Conservation (phyloP, 2,329 filamentous ascomycete genomes). For the Endothia cerciana region DNA sequence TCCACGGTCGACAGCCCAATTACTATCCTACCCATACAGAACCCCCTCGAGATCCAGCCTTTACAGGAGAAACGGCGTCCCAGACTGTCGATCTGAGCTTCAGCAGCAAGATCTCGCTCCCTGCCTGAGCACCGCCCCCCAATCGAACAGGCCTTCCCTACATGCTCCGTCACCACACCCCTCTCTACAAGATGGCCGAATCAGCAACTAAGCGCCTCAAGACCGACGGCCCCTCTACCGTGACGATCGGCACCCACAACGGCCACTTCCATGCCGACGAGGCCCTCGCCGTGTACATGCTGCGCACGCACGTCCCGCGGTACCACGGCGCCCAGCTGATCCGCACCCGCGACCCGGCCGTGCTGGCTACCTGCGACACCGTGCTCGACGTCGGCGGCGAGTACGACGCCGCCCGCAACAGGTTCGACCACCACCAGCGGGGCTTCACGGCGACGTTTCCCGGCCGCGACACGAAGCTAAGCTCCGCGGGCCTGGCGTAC, state of each 20-base stretch:
- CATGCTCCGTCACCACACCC: slow-evolving; percentile 48
- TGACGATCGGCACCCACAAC: slow-evolving; percentile 90
- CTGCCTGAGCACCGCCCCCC: background rate
- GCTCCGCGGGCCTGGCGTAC: slow-evolving; percentile 91
- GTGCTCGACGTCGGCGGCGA: slow-evolving; percentile 98
- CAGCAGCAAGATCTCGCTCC: background rate
- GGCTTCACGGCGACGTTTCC: slow-evolving; percentile 87
- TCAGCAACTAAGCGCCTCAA: slow-evolving; percentile 82
- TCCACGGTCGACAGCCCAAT: background rate
- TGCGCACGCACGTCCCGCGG: slow-evolving; percentile 77
- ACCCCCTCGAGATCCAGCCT: background rate
- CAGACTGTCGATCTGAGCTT: background rate
- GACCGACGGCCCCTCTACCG: slow-evolving; percentile 57
- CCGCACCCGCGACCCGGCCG: slow-evolving; percentile 81
- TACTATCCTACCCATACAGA: background rate
- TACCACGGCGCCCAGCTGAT: slow-evolving; percentile 77
- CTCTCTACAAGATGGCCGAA: slow-evolving; percentile 61
- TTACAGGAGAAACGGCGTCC: background rate
- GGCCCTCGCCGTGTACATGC: slow-evolving; percentile 93
- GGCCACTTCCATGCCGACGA: slow-evolving; percentile 99
- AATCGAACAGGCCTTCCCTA: no score
- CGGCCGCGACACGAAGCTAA: slow-evolving; percentile 82
- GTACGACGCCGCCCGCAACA: slow-evolving; percentile 76
- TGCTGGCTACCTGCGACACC: slow-evolving; percentile 83
- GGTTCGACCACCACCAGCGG: slow-evolving; percentile 98